Evolutionary conservation across 2,329 filamentous ascomycete species (phyloP), one percentile per base, ranked within the genome.

Genomic region (Scorias spongiosa): DNA sequence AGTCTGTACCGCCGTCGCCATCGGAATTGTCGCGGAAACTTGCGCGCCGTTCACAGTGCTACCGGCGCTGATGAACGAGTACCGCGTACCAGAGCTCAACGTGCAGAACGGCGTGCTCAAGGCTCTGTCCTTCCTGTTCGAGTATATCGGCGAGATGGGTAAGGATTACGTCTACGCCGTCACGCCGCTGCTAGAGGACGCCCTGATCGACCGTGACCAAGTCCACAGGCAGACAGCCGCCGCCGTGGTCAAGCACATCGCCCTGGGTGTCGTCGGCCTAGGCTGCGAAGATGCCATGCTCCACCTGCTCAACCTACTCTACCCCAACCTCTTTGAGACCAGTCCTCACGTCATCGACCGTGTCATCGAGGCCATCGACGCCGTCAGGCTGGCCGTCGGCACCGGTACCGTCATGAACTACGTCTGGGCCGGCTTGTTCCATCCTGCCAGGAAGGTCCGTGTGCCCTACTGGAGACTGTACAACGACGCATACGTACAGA

Each of bases 111-210:
- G 91, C 67, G 91, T 98, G 29, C 79, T 98, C 60, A 98, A 98
- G 64, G 88, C 88, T 5, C 74, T 98, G 43, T 93, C 85, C 6
- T 98, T 98, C 74, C 73, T 98, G 48, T 98, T 96, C 59, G 91
- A 98, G 61, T 98, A 98, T 66, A 98, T 98, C 62, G 91, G 91
- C 50, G 91, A 98, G 65, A 96, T 98, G 91, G 60, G 87, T 50
- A 98, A 96, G 67, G 91, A 98, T 65, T 98, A 98, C 62, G 91
- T 98, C 59, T 98, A 98, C 59, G 91, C 93, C 14, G 88, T 98
- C 29, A 95, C 88, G 2, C 91, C 91, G 6, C 71, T 98, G 9
- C 79, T 98, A 2, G 91, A 98, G 61, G 91, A 98, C 60, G 91
- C 93, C 2, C 79, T 98, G 48, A 95, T 95, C 64, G 91, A 98